These are phyloP conservation scores for Hyphodiscus hymeniophilus DNA, from an alignment of 495 filamentous ascomycete genomes.

Conservation along the genomic window DNA sequence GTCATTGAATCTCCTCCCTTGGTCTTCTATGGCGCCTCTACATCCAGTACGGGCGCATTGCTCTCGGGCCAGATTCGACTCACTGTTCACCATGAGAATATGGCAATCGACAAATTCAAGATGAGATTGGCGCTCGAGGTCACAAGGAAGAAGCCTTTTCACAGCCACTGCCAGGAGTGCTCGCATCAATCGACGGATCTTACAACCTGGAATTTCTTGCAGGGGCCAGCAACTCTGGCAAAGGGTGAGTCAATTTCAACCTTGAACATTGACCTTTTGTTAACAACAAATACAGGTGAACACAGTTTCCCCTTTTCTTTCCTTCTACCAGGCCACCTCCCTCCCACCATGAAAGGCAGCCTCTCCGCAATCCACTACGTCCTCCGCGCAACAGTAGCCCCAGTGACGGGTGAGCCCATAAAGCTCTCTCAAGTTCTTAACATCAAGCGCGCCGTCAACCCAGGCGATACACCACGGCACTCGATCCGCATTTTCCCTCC, in stretches of 20 bases:
- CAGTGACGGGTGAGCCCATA: conserved; percentile 49
- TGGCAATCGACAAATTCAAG: conserved; percentile 61
- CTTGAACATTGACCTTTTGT: conserved; percentile 15
- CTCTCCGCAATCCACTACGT: conserved; percentile 71
- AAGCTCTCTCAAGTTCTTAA: conserved; percentile 55
- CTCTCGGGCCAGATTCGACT: conserved; percentile 78
- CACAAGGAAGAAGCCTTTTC: conserved; percentile 72
- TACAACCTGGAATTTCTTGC: conserved; percentile 70
- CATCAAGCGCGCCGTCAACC: conserved; percentile 63
- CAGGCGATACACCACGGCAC: conserved; percentile 54
- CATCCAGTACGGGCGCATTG: conserved; percentile 75
- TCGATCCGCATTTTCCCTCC: conserved; percentile 93
- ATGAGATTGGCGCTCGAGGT: conserved; percentile 60
- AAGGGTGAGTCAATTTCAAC: conserved; percentile 36
- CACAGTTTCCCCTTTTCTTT: conserved; percentile 91
- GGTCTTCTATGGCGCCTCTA: conserved; percentile 69
- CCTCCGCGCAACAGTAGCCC: conserved; percentile 56
- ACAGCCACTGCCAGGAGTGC: conserved; percentile 69
- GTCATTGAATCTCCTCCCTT: conserved; percentile 85
- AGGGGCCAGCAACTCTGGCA: conserved; percentile 52
- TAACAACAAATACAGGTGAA: conserved; percentile 29
- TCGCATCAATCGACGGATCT: conserved; percentile 58
- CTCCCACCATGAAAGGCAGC: conserved; percentile 66
- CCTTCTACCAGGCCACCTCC: conserved; percentile 77
- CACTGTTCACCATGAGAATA: conserved; percentile 51